These are phyloP conservation scores for Eucalyptus curtisii DNA, from an alignment of 345 rosid genomes.

Conservation along the genomic window DNA sequence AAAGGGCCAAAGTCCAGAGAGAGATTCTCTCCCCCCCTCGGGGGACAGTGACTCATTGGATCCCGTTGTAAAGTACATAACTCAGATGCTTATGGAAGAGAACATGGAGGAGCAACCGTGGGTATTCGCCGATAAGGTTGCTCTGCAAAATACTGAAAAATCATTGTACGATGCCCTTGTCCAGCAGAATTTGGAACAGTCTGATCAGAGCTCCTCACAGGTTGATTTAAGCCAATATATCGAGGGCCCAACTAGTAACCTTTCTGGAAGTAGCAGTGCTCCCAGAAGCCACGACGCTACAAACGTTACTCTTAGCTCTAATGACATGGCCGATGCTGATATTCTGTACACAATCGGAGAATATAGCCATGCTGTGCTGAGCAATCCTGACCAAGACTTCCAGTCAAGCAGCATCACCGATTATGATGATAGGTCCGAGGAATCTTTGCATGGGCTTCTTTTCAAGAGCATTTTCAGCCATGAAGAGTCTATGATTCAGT, in stretches of 20 bases:
- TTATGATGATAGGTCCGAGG: neutral
- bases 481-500: no score
- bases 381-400: neutral
- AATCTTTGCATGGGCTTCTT: neutral
- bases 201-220: neutral
- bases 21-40: neutral
- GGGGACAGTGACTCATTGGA: slow-evolving; percentile 30
- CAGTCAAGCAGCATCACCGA: neutral
- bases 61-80: slow-evolving; percentile 44
- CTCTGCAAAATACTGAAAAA: slow-evolving; percentile 54
- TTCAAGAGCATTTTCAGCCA: no score
- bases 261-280: slow-evolving; percentile 9
- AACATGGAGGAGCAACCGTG: slow-evolving; percentile 39
- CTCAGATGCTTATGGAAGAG: slow-evolving; percentile 70
- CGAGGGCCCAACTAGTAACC: slow-evolving; percentile 5
- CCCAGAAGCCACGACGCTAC: neutral
- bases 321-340: slow-evolving; percentile 1
- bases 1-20: neutral
- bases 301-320: neutral
- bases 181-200: slow-evolving; percentile 16
- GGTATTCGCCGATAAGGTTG: slow-evolving; percentile 37
- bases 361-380: neutral
- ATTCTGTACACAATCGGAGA: neutral
- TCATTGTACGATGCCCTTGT: slow-evolving; percentile 45
- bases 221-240: neutral